Base-by-base conservation (phyloP, 2,329 filamentous ascomycete species). In the Colletotrichum eleusines region DNA sequence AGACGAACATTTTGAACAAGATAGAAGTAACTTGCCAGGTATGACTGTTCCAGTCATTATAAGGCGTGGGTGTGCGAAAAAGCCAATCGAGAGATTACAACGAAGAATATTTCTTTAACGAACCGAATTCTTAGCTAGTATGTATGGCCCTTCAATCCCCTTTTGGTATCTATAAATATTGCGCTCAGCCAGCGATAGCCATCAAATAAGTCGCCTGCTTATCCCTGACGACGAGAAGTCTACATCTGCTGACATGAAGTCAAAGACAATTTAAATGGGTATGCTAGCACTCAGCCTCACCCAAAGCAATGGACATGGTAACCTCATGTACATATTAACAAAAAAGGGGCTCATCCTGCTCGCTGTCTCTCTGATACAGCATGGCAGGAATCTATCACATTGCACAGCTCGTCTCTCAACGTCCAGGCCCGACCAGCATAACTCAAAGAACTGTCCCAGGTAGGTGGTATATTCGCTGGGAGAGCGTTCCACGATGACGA, bases 291-390 rank as follows among this genome's bases (percentile, higher is more conserved):
- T 26, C 23, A 31, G 6, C 12, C 5, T 7, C 26, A n/a, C n/a
- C 28, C 9, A 8, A n/a, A 14, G 1, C 1, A 38, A n/a, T 1
- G n/a, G 11, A 26, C 5, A 18, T 51, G 9, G 3, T 0, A 50
- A 26, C 2, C 16, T 38, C 7, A 50, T 9, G 8, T 28, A 11
- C 1, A 8, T 28, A 5, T 14, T 11, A 11, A 33, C 20, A 68
- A 1, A 77, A 81, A 1, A 78, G 78, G 48, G 89, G 92, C 74
- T 90, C 92, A 77, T 88, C 89, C 0, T 77, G 90, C 23, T 84
- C 90, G 0, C 85, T 91, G 2, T 88, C 89, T 0, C 84, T 86
- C 20, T 92, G 90, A 90, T 92, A 92, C 73, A 83, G 87, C 5
- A 90, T 88, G 0, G 91, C 88, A 54, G 88, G 88, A 0, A 69